phyloP scores from a whole-genome alignment of 1,284 basidiomycete species.

The Pascua guehoae region DNA sequence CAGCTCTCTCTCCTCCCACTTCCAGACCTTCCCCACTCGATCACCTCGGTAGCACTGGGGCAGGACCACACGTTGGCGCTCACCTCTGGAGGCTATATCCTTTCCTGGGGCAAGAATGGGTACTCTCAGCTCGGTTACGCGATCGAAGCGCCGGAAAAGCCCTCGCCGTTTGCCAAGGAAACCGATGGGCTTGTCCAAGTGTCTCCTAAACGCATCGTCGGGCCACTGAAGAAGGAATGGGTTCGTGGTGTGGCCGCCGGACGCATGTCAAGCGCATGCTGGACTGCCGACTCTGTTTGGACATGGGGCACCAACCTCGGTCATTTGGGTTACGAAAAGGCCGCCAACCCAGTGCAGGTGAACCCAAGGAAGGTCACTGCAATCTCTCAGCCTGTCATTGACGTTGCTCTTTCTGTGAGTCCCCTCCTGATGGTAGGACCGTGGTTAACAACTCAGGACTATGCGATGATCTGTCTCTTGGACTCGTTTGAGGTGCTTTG shows the following conservation, averaged over 20 bases:
- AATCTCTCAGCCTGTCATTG: constrained; percentile 64
- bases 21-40: constrained; percentile 58
- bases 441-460: constrained; percentile 55
- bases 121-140: constrained; percentile 85
- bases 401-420: constrained; percentile 66
- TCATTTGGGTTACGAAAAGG: constrained; percentile 74
- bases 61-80: constrained; percentile 92
- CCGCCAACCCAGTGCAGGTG: constrained; percentile 57
- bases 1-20: constrained; percentile 69
- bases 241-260: constrained; percentile 83
- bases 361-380: constrained; percentile 79
- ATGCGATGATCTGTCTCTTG: constrained; percentile 74
- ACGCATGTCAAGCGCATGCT: constrained; percentile 82
- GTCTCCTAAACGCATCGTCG: constrained; percentile 70
- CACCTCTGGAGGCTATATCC: constrained; percentile 73
- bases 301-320: constrained; percentile 96
- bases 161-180: constrained; percentile 31
- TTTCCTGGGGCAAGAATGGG: constrained; percentile 86
- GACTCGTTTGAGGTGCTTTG: constrained; percentile 74
- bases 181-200: constrained; percentile 64
- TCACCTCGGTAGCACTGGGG: constrained; percentile 70
- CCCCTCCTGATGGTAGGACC: constrained; percentile 1
- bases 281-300: constrained; percentile 76
- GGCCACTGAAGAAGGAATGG: constrained; percentile 72
- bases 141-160: constrained; percentile 58